Base-by-base conservation (phyloP, 768 basidiomycete genomes). In the Lactarius evosmus region DNA sequence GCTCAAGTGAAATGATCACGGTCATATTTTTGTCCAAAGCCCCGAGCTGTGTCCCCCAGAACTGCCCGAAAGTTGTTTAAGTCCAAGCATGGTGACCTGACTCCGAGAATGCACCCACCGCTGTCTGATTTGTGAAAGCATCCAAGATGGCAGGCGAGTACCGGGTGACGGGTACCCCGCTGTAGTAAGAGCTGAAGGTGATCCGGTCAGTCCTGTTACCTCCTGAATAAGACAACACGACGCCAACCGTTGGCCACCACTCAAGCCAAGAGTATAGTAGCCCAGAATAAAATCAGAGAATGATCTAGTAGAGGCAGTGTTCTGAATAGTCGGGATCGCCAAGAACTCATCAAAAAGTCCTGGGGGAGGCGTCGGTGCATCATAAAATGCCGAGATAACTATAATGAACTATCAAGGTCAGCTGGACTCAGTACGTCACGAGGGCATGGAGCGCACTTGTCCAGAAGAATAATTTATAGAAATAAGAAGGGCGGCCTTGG, bases 271-370 rank as follows among this genome's bases (percentile, higher is more conserved):
- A 25, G 46, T 12, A 25, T 49, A 0, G 11, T 25, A 27, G 22
- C 25, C 14, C 46, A 49, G 11, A 5, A 49, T 2, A 25, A 56
- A 12, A 54, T 62, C 50, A 7, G 11, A 9, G 50, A 57, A 65
- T 19, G 57, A 36, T 17, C 27, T 33, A 1, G 62, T 56, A 7
- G 62, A 40, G 5, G 51, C 36, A 17, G 32, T 12, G 1, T 19
- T 36, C 29, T 32, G 11, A 9, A 4, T 33, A 30, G 56, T 1
- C 2, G 66, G 66, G 7, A 66, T 66, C 1, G 65, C 57, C 56
- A 70, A 52, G 50, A 70, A 59, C n/a, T 61, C 69, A 7, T 70
- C 69, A 34, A 71, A 70, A 2, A 65, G 41, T 7, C 65, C 67
- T 0, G 30, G 50, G 2, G 67, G 59, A 9, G 67, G 64, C 2